Evolutionary conservation across 106 monocot species (phyloP), one percentile per base, ranked within the genome.

Genomic region (Dendrobium huoshanense): DNA sequence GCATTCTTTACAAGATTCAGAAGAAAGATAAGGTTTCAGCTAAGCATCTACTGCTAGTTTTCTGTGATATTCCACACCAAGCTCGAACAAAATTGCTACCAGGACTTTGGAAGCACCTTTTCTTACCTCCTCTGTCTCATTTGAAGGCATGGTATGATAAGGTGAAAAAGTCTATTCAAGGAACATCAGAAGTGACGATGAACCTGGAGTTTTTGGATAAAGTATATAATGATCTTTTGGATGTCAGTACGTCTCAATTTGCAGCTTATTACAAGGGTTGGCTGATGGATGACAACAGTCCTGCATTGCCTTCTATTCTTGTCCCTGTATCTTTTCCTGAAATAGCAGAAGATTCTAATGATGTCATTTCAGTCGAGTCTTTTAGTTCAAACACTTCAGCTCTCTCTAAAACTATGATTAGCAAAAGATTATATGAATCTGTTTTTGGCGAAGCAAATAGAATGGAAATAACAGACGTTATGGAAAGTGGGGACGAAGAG

Each of bases 261-360:
- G 90, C 90, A 77, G 47, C 70, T 80, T 90, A 90, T 80, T 93
- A 93, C 80, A 85, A 75, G 78, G 82, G 88, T n/a, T 90, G 93
- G 93, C 79, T 93, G 3, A 76, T 76, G 19, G 88, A 75, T 48
- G 85, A 49, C 13, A 64, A 42, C n/a, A 75, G 82, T 77, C 87
- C 85, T n/a, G 73, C 78, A 10, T 31, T 85, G 42, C 87, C 90
- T 2, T 83, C 64, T 33, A 72, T 88, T 81, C 79, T 55, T 31
- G 49, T 75, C 48, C n/a, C 55, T 75, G 25, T 22, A 72, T 79
- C 82, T 65, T 77, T 64, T 70, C 65, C 43, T 15, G 79, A 48
- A 37, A 55, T 25, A 20, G n/a, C 81, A 43, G 55, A 8, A 72
- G 80, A 78, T 24, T 49, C 5, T 43, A 80, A 59, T 56, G 25